Conservation (phyloP, 139 green algal species). For the Chlorella sorokiniana region DNA sequence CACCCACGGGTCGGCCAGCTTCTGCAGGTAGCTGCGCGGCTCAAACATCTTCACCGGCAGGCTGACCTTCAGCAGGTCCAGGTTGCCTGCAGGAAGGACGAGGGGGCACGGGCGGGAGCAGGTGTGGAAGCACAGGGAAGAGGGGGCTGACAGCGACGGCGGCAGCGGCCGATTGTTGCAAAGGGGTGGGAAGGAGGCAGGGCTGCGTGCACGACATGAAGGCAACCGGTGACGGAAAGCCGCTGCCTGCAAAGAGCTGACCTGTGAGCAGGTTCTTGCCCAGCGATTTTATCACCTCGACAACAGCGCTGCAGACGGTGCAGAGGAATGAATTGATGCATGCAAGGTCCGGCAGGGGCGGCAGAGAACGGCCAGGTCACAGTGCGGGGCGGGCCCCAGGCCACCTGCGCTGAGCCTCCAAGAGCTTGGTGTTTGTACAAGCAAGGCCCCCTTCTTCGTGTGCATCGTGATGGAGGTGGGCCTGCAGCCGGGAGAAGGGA, state of each 20-base stretch:
- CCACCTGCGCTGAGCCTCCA: constrained; percentile 64
- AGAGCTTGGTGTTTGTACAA: constrained; percentile 65
- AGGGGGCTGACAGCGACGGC: neutral
- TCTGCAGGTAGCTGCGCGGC: constrained; percentile 84
- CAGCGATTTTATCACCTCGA: constrained; percentile 73
- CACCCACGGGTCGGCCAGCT: constrained; percentile 81
- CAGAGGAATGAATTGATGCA: too few relatives aligned
- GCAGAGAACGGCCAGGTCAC: neutral
- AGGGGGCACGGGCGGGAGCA: neutral
- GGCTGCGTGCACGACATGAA: too few relatives aligned
- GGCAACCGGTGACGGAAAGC: too few relatives aligned
- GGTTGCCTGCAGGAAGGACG: constrained; percentile 59
- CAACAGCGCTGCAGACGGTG: constrained; percentile 63
- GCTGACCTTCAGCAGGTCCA: constrained; percentile 84
- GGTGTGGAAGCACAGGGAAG: neutral
- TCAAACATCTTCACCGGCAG: constrained; percentile 87
- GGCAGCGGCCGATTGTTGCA: neutral
- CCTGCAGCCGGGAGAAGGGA: constrained; percentile 39
- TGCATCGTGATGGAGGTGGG: constrained; percentile 65
- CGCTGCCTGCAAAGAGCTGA: neutral
- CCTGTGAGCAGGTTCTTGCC: constrained; percentile 66
- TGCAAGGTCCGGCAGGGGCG: too few relatives aligned
- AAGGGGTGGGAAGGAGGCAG: neutral
- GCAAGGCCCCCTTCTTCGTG: constrained; percentile 68
- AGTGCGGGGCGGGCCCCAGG: too few relatives aligned